A percentile compares a stretch with the other conserved stretches of the same genome.
phyloP scores from a whole-genome alignment of 2,329 filamentous ascomycete genomes.

The Sclerotiophoma versabilis region DNA sequence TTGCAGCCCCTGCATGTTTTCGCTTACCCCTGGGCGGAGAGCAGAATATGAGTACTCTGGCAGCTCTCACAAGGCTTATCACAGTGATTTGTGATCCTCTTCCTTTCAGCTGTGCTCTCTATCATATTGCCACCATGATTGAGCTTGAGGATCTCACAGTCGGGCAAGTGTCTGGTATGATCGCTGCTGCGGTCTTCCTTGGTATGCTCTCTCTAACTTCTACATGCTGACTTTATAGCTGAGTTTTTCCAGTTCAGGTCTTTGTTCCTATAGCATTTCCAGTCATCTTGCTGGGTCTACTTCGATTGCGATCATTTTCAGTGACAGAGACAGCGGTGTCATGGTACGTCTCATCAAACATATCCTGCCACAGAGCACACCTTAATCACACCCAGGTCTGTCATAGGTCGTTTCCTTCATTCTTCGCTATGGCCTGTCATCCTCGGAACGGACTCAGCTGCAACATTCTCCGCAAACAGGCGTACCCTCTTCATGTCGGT shows the following conservation, averaged over 20 bases:
- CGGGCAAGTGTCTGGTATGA: constrained; percentile 51
- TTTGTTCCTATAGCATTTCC: not conserved
- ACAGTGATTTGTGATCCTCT: too few species aligned
- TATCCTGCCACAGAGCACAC: not conserved
- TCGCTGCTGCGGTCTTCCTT: constrained; percentile 49
- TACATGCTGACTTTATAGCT: not conserved
- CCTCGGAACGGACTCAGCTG: constrained; percentile 50
- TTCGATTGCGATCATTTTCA: not conserved
- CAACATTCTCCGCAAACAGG: constrained; percentile 37
- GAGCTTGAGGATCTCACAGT: constrained; percentile 36
- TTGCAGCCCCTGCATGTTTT: not conserved
- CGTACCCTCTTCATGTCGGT: constrained; percentile 33
- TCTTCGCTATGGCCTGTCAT: constrained; percentile 55
- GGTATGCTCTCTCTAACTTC: constrained; percentile 19
- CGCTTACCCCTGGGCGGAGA: not conserved
- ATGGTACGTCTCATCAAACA: constrained; percentile 11
- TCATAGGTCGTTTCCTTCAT: constrained; percentile 39
- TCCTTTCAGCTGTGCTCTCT: too few species aligned
- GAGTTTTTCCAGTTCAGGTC: not conserved
- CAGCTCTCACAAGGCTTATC: not conserved
- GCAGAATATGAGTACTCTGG: not conserved
- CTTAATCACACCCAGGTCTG: too few species aligned
- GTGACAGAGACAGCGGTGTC: constrained; percentile 8
- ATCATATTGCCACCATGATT: too few species aligned
- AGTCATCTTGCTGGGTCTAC: not conserved